Evolutionary conservation across 371 early-diverging fungal species (phyloP).

Genomic region (Actinomortierella ambigua): DNA sequence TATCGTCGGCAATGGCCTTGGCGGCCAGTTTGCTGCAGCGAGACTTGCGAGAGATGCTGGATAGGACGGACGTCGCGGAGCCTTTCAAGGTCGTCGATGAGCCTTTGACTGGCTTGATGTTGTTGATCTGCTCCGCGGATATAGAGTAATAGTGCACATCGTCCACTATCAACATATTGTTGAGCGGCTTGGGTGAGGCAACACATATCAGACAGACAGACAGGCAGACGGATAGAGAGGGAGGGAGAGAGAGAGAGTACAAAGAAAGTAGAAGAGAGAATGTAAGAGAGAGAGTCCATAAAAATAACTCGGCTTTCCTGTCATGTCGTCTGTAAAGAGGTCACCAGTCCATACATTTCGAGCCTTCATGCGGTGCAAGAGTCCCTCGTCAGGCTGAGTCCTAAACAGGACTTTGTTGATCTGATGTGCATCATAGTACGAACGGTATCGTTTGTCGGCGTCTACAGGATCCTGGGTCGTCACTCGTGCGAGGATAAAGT

Average conservation of each 20-base stretch:
- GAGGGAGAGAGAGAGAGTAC: neutral
- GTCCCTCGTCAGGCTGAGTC: constrained; percentile 72
- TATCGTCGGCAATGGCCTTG: constrained; percentile 29
- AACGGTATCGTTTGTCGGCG: constrained; percentile 48
- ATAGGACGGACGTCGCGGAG: constrained; percentile 20
- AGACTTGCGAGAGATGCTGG: constrained; percentile 31
- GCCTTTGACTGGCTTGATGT: constrained; percentile 10
- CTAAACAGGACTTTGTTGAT: constrained; percentile 83
- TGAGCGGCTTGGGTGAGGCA: constrained; percentile 26
- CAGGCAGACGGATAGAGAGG: no score
- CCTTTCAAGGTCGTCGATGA: constrained; percentile 6
- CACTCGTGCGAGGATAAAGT: constrained; percentile 82
- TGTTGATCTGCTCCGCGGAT: constrained; percentile 27
- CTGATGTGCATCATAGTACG: constrained; percentile 80
- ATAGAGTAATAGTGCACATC: constrained; percentile 55
- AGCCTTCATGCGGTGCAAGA: constrained; percentile 83
- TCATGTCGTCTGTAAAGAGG: no score
- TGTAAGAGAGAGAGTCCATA: neutral
- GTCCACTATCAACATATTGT: constrained; percentile 52
- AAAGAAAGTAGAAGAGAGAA: neutral
- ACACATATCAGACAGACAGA: no score
- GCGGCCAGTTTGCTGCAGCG: constrained; percentile 41
- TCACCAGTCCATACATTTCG: constrained; percentile 75
- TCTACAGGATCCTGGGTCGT: constrained; percentile 75
- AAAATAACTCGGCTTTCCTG: no score